Evolutionary conservation across 2,329 filamentous ascomycete genomes (phyloP).

Genomic region (Coniella vitis): DNA sequence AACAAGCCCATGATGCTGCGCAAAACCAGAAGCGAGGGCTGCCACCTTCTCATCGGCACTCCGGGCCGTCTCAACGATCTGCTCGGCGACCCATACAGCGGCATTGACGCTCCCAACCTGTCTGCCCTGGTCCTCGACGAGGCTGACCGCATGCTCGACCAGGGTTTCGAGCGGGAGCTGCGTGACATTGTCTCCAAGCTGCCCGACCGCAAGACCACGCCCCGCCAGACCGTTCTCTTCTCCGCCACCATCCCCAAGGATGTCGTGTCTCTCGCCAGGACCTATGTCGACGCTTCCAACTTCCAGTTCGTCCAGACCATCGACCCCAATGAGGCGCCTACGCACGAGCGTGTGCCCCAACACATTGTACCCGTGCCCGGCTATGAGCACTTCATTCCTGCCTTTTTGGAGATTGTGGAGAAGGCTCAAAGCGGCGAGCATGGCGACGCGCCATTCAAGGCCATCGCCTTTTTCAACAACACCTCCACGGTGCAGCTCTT

Average conservation of each 20-base stretch:
- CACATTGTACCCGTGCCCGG: conserved; percentile 59
- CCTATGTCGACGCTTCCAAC: conserved; percentile 67
- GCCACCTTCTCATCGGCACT: conserved; percentile 84
- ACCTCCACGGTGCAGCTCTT: conserved; percentile 64
- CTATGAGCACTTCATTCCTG: conserved; percentile 70
- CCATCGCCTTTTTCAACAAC: conserved; percentile 86
- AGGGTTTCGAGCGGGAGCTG: conserved; percentile 69
- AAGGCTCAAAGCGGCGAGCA: conserved; percentile 33
- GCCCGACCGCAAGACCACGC: conserved; percentile 54
- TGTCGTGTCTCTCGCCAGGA: conserved; percentile 72
- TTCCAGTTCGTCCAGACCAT: conserved; percentile 94
- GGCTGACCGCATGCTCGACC: conserved; percentile 97
- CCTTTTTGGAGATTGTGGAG: conserved; percentile 68
- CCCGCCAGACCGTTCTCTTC: conserved; percentile 88
- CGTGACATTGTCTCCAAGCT: conserved; percentile 53
- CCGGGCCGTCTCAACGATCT: conserved; percentile 84
- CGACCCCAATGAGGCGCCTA: conserved; percentile 70
- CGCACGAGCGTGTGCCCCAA: conserved; percentile 80
- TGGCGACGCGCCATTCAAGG: conserved; percentile 68
- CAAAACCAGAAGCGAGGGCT: conserved; percentile 66
- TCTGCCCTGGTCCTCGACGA: conserved; percentile 93
- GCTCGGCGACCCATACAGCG: conserved; percentile 56
- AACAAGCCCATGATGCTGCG: conserved; percentile 63
- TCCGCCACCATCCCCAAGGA: conserved; percentile 85
- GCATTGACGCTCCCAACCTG: conserved; percentile 70